phyloP scores from a whole-genome alignment of 805 yeast species.

The Komagataella kurtzmanii region DNA sequence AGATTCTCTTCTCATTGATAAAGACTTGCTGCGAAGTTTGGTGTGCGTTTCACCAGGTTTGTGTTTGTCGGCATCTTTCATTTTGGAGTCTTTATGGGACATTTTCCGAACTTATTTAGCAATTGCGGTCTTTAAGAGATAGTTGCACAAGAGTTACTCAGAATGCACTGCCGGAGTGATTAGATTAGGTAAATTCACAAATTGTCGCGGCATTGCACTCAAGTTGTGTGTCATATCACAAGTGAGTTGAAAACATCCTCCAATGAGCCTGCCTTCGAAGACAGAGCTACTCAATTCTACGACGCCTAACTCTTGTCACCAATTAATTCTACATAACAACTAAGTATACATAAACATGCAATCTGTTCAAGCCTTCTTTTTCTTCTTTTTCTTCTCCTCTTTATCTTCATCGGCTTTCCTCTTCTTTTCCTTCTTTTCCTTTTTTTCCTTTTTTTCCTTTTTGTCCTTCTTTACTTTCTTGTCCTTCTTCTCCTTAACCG shows the following conservation, averaged over 20 bases:
- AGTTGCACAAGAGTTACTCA: not conserved
- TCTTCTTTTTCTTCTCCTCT: constrained; percentile 23
- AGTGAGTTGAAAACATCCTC: not conserved
- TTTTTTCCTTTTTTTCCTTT: constrained; percentile 37
- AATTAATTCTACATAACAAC: not conserved
- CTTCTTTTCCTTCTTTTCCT: constrained; percentile 35
- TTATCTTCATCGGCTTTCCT: constrained; percentile 19
- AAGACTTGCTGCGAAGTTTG: not conserved
- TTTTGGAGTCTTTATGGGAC: not conserved
- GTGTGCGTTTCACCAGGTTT: not conserved
- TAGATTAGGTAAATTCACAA: not conserved
- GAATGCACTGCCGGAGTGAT: not conserved
- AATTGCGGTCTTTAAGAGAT: not conserved
- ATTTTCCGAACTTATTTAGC: not conserved
- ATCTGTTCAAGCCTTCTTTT: constrained; percentile 17
- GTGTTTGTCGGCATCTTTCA: not conserved
- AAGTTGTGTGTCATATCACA: not conserved
- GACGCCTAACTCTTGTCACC: not conserved
- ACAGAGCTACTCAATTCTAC: not conserved
- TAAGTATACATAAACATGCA: constrained; percentile 1
- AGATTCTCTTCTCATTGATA: not conserved
- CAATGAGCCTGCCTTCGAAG: not conserved
- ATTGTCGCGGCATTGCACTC: not conserved
- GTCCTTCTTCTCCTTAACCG: constrained; percentile 31
- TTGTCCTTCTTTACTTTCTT: constrained; percentile 35